Conservation (phyloP, 1,139 yeast genomes). For the Blastobotrys serpentis region DNA sequence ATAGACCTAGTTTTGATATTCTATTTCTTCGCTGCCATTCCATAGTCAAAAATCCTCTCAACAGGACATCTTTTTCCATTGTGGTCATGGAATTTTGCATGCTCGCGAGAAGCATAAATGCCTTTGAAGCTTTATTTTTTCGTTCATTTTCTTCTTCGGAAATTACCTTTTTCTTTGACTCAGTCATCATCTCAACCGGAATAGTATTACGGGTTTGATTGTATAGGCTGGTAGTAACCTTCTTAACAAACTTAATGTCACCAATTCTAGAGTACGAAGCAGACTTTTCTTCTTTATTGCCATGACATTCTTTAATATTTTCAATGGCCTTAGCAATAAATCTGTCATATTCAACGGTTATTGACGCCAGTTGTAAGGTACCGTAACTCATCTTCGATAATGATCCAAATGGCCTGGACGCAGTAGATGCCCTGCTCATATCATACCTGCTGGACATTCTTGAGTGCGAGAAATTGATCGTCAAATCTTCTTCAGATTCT, state of each 20-base stretch:
- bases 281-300: constrained; percentile 3
- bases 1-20: not conserved
- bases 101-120: constrained; percentile 4
- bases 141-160: not conserved
- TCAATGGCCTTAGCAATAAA: constrained; percentile 22
- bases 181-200: not conserved
- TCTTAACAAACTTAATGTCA: constrained; percentile 22
- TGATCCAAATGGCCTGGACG: not conserved
- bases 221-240: constrained; percentile 25
- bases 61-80: constrained; percentile 1
- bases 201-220: constrained; percentile 21
- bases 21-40: constrained; percentile 6
- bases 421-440: not conserved
- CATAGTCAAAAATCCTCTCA: not conserved
- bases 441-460: not conserved
- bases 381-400: constrained; percentile 26
- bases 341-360: constrained; percentile 29
- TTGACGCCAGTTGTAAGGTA: constrained; percentile 36
- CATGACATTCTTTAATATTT: constrained; percentile 22
- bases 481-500: constrained; percentile 1
- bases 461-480: not conserved
- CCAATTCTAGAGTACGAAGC: constrained; percentile 1
- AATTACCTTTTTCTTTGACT: not conserved
- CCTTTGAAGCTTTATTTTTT: not conserved
- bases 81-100: constrained; percentile 5